Percentiles rank a stretch among this genome's conserved stretches.
Conservation (phyloP, 2,329 filamentous ascomycete species). For the Pseudogymnoascus sp. region DNA sequence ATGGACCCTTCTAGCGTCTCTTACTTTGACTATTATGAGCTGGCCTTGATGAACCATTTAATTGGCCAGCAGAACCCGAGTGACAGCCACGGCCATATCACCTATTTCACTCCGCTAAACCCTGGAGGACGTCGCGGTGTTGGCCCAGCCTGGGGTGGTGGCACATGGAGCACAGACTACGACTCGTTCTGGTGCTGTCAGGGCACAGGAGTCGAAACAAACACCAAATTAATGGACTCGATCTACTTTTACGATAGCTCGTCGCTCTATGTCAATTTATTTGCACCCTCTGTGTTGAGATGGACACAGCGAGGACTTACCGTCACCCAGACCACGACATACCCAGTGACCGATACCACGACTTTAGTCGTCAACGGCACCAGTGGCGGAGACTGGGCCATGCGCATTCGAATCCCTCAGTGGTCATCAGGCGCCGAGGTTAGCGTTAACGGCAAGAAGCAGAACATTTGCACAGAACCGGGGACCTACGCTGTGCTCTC, state of each 20-base stretch:
- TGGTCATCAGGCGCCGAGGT: slow-evolving; percentile 38
- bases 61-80: slow-evolving; percentile 42
- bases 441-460: slow-evolving; percentile 34
- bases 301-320: slow-evolving; percentile 37
- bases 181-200: slow-evolving; percentile 48
- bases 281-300: slow-evolving; percentile 38
- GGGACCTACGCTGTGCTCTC: slow-evolving; percentile 24
- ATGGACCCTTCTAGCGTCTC: slow-evolving; percentile 32
- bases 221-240: slow-evolving; percentile 47
- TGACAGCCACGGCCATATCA: slow-evolving; percentile 41
- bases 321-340: slow-evolving; percentile 37
- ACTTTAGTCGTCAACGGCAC: slow-evolving; percentile 33
- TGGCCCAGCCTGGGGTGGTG: slow-evolving; percentile 46
- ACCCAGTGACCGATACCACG: slow-evolving; percentile 35
- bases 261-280: slow-evolving; percentile 43
- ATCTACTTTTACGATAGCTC: slow-evolving; percentile 41
- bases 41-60: slow-evolving; percentile 42
- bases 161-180: slow-evolving; percentile 48
- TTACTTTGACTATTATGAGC: slow-evolving; percentile 49
- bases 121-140: slow-evolving; percentile 41
- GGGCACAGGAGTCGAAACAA: slow-evolving; percentile 44
- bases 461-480: slow-evolving; percentile 33
- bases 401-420: slow-evolving; percentile 40
- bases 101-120: slow-evolving; percentile 45
- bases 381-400: slow-evolving; percentile 25